Evolutionary conservation across 345 rosid species (phyloP).

Genomic region (Eucalyptus curtisii): DNA sequence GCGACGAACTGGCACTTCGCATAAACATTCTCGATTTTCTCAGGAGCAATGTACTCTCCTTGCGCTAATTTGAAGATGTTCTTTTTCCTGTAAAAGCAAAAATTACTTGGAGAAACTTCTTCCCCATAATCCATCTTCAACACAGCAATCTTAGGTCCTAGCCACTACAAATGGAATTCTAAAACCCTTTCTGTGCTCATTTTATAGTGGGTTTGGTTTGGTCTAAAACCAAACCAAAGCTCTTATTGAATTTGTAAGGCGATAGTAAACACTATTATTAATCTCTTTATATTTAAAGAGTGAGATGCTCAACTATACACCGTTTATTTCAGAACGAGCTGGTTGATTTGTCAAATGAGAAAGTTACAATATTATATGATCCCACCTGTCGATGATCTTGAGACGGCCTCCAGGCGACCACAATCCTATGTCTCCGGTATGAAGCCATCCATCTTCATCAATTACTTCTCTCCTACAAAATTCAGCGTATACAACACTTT

Average conservation of each 20-base stretch:
- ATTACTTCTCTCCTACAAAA: constrained; percentile 71
- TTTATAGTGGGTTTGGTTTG: background rate
- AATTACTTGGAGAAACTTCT: background rate
- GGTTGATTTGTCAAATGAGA: background rate
- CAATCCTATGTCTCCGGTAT: constrained; percentile 88
- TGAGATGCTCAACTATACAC: background rate
- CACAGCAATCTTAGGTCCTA: background rate
- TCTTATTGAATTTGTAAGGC: background rate
- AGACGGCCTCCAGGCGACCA: constrained; percentile 94
- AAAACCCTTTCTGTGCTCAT: background rate
- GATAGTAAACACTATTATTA: background rate
- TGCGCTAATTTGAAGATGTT: constrained; percentile 97
- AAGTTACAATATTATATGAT: background rate
- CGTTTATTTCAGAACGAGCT: background rate
- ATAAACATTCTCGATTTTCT: constrained; percentile 92
- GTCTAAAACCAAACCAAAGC: background rate
- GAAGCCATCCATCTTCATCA: constrained; percentile 96
- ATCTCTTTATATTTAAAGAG: background rate
- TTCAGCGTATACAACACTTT: background rate
- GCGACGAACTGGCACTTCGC: constrained; percentile 76
- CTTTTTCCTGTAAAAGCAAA: constrained; percentile 62
- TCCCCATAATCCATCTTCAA: background rate
- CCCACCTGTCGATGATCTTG: constrained; percentile 89
- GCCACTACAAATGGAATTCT: background rate
- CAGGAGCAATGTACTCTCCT: constrained; percentile 99